Base-by-base conservation (phyloP, 2,329 filamentous ascomycete species). In the Graphiopsis chlorocephala region DNA sequence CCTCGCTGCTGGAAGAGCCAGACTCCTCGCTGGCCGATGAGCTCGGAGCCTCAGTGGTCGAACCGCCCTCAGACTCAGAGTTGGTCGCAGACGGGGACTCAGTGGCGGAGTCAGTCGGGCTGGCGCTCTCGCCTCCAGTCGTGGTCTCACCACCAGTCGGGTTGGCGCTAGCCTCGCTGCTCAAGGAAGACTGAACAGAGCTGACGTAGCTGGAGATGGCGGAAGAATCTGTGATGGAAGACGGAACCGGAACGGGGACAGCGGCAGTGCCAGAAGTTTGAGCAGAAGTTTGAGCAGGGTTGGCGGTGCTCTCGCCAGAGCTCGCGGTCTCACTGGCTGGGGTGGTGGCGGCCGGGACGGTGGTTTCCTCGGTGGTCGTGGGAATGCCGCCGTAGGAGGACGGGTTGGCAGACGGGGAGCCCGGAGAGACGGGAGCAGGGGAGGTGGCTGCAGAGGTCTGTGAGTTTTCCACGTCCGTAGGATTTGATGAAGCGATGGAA, bases 301-400 rank as follows among this genome's bases (percentile, higher is more conserved):
- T 65, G 64, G 65, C 64, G 25, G 65, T 66, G 63, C 65, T 71
- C 59, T 62, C 63, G 25, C 56, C 64, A 20, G 68, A 61, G 56
- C 50, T 61, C 45, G 68, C 61, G 31, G 63, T 61, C 56, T 64
- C 65, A 45, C 66, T 66, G 38, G 52, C 53, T 10, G 61, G 61
- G 28, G 61, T 33, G 3, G 53, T 50, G 53, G 53, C 33, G 42
- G 26, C 50, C n/a, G 61, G 61, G 38, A 33, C 26, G n/a, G 61
- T 66, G 59, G 38, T 61, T 12, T 57, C 53, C 17, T 64, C 47
- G 45, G 66, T 53, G 28, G 67, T 65, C 10, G 66, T 65, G 56
- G 65, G 55, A 45, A 60, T 64, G 48, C 53, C 38, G 57, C 57
- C 68, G 52, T 55, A 53, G 11, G 64, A 64, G 29, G 64, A 35